Conservation (phyloP, 441 rosid genomes). For the Eutrema salsugineum region DNA sequence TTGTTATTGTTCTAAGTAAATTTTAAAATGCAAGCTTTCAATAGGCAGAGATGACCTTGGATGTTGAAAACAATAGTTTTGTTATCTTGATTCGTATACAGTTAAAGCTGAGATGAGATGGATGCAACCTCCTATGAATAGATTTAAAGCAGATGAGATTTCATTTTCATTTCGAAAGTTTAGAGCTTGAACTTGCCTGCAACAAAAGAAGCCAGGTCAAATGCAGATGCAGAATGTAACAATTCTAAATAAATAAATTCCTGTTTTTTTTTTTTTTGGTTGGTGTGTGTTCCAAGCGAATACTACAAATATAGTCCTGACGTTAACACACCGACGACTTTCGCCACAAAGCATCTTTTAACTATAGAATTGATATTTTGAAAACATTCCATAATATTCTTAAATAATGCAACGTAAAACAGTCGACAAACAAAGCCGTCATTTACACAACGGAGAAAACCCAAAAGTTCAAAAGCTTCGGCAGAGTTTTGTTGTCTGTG, state of each 20-base stretch:
- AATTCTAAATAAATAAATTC: not conserved
- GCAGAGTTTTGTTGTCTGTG: no score
- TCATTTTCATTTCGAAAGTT: not conserved
- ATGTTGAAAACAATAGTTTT: not conserved
- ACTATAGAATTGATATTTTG: not conserved
- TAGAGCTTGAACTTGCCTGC: not conserved
- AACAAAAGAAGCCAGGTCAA: not conserved
- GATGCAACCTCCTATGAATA: not conserved
- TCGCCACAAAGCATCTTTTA: not conserved
- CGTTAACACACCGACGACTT: not conserved
- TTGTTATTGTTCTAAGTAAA: not conserved
- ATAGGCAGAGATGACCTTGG: not conserved
- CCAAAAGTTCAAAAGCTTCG: no score
- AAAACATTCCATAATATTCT: no score
- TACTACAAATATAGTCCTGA: not conserved
- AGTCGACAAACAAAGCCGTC: no score
- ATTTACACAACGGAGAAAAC: no score
- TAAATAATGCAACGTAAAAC: no score
- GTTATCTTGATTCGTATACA: not conserved
- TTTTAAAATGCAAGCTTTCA: not conserved
- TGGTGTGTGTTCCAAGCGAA: not conserved
- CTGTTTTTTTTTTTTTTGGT: not conserved
- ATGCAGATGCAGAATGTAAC: not conserved
- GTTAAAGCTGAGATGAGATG: not conserved
- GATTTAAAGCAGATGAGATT: not conserved